These are phyloP conservation scores for Penicillium palitans DNA, from an alignment of 2,329 filamentous ascomycete genomes.

Conservation along the genomic window DNA sequence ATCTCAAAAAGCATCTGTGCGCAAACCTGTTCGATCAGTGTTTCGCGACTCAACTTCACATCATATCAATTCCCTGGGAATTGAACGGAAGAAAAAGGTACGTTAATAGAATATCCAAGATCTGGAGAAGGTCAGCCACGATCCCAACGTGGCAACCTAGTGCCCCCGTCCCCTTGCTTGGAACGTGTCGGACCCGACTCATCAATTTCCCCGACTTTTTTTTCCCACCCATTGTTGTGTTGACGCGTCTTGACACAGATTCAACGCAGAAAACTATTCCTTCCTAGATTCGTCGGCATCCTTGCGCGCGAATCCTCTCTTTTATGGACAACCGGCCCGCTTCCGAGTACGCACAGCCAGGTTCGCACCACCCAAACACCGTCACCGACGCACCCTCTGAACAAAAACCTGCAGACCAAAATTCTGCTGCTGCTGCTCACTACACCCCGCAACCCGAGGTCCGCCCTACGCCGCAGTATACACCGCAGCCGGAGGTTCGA, in stretches of 20 bases:
- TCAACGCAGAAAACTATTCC: slow-evolving; percentile 20
- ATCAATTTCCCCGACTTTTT: slow-evolving; percentile 25
- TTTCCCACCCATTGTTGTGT: slow-evolving; percentile 29
- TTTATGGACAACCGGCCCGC: slow-evolving; percentile 63
- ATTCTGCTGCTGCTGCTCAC: slow-evolving; percentile 69
- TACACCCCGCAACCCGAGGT: slow-evolving; percentile 43
- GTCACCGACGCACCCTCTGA: slow-evolving; percentile 71
- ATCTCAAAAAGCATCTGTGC: slow-evolving; percentile 1
- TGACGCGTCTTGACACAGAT: slow-evolving; percentile 36
- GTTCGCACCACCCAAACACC: slow-evolving; percentile 66
- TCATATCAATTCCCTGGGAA: background rate
- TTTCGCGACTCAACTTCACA: slow-evolving; percentile 1
- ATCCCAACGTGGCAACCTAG: slow-evolving; percentile 22
- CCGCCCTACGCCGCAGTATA: slow-evolving; percentile 64
- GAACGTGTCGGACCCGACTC: slow-evolving; percentile 20
- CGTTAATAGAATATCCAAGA: slow-evolving; percentile 2
- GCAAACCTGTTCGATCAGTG: slow-evolving; percentile 9
- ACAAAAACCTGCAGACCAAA: slow-evolving; percentile 82
- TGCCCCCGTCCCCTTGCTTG: slow-evolving; percentile 22
- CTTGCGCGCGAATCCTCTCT: slow-evolving; percentile 31
- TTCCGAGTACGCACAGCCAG: slow-evolving; percentile 81
- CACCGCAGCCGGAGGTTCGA: slow-evolving; percentile 77
- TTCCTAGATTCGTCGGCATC: slow-evolving; percentile 10
- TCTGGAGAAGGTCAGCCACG: slow-evolving; percentile 15
- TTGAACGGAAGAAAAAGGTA: slow-evolving; percentile 1